Evolutionary conservation across 1,284 basidiomycete genomes (phyloP), one percentile per base, ranked within the genome.

Genomic region (Naganishia sp.): DNA sequence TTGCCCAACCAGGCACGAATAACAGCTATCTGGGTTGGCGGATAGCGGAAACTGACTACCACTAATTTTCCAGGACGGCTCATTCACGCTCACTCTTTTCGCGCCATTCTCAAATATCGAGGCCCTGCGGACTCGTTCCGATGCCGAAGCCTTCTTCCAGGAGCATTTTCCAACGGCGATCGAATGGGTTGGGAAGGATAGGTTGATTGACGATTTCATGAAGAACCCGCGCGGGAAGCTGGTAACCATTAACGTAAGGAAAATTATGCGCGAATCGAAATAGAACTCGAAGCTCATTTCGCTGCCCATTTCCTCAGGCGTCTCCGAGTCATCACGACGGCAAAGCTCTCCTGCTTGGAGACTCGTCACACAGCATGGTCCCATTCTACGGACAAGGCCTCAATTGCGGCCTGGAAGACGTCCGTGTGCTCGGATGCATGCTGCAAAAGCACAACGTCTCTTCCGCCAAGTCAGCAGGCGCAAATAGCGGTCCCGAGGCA

Each of bases 351-450:
- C 84, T 99, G 63, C 82, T 99, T 56, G 95, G 95, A 56, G 95
- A 99, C 79, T 88, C 95, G 43, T 92, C 94, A 6, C 95, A 99
- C 80, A 90, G 91, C 49, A 97, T 97, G 93, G 91, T 94, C 28
- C 79, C 79, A 72, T 99, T 99, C 82, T 99, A 95, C 79, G 95
- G 94, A 25, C 95, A 99, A 83, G 95, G 95, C 21, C 85, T 99
- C 72, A 99, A 99, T 77, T 97, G 94, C 76, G 95, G 95, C 11
- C 85, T 99, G 65, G 95, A 99, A 81, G 95, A 99, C 78, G 94
- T 99, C 68, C 87, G 95, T 69, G 87, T 98, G 55, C 84, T 99
- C 70, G 86, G 87, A 67, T 84, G 87, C 39, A 81, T 93, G 65
- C 83, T 98, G 71, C 85, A 87, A 66, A 83, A 86, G 67, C 86